phyloP scores from a whole-genome alignment of 139 green algal genomes.

The Tetradesmus obliquus region DNA sequence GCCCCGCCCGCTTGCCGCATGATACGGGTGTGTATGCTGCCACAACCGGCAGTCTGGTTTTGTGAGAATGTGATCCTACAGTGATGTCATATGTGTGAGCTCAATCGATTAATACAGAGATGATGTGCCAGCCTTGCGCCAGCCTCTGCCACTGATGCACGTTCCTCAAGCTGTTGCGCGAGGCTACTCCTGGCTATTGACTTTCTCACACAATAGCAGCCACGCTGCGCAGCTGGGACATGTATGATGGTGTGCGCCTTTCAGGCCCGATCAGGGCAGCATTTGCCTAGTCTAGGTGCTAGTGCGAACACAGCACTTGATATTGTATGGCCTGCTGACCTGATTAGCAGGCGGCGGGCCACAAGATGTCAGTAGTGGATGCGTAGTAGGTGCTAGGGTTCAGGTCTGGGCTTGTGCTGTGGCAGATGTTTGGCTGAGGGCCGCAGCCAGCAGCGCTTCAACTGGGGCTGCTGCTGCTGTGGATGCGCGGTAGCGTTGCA shows the following conservation, averaged over 20 bases:
- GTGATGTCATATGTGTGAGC: too few relatives aligned
- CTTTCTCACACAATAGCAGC: background rate
- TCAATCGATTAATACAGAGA: background rate
- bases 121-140: background rate
- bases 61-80: too few relatives aligned
- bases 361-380: background rate
- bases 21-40: background rate
- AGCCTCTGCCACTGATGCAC: background rate
- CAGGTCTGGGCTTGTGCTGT: background rate
- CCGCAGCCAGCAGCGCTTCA: background rate
- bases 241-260: background rate
- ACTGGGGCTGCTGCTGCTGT: background rate
- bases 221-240: background rate
- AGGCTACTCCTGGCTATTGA: background rate
- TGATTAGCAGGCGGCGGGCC: background rate
- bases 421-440: background rate
- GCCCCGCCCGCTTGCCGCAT: background rate
- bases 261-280: background rate
- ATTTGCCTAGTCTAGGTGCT: background rate
- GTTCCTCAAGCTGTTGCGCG: background rate
- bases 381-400: background rate
- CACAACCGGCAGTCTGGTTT: background rate
- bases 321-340: background rate
- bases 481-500: background rate
- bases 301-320: background rate